Base-by-base conservation (phyloP, 768 basidiomycete species). In the Amanita rimosa region DNA sequence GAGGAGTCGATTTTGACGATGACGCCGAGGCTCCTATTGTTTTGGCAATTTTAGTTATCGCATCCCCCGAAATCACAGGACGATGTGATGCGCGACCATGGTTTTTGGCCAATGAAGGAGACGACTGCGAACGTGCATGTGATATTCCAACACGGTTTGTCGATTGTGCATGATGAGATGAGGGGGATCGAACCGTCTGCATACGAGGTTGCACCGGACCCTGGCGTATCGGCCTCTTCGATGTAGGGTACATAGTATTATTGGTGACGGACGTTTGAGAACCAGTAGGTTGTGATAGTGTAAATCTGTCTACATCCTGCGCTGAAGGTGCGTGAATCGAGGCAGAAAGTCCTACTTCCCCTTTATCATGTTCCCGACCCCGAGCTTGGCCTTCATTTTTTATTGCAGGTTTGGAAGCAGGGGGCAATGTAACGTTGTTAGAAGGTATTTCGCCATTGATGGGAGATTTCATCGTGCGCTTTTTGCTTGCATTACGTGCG, bases 31-130 rank as follows among this genome's bases (percentile, higher is more conserved):
- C 48, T 14, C 45, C 62, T 26, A 87, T 78, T 8, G 81, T 78
- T 54, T 75, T 71, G 22, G 78, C 79, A 27, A 89, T 61, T 50
- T 70, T 70, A 10, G 84, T 79, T 44, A 86, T 73, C 2, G 84
- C 86, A 44, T 82, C 84, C 10, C 71, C 79, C 4, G 82, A 83
- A 55, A 89, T 74, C 38, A 88, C 72, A n/a, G 86, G 86, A 8
- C 86, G 74, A 53, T 78, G 75, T 14, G 65, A 61, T 16, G 61
- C 46, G 19, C 78, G 74, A 43, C 73, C 65, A 34, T 59, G 48
- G 52, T 58, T 49, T 4, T 60, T 55, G 38, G 70, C 62, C 1
- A 67, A 60, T 42, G 79, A 74, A 11, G 82, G 80, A 6, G 83
- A 73, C 0, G 85, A 86, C 53, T 82, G 83, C 37, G 79, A 83